Evolutionary conservation across 2,329 filamentous ascomycete species (phyloP).

Genomic region (Dactylonectria estremocensis): DNA sequence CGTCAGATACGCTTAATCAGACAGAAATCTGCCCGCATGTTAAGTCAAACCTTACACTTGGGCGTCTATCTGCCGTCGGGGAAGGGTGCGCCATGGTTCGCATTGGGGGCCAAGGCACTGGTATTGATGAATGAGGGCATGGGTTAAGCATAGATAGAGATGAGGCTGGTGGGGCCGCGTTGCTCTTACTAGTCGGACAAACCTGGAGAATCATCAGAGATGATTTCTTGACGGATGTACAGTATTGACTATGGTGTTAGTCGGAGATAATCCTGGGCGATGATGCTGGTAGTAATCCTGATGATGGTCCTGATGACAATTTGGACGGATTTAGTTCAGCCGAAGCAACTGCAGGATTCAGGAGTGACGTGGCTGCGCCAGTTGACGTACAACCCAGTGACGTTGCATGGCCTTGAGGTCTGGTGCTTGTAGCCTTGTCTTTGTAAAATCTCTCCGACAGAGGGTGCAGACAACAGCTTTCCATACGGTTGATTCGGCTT

Average conservation of each 20-base stretch:
- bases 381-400: background rate
- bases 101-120: conserved; percentile 4
- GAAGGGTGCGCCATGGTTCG: background rate
- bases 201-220: background rate
- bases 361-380: background rate
- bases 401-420: background rate
- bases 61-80: background rate
- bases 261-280: background rate
- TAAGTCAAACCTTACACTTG: background rate
- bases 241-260: background rate
- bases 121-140: background rate
- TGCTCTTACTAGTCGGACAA: background rate
- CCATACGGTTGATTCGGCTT: no score
- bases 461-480: background rate
- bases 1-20: background rate
- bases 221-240: background rate
- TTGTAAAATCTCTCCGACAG: background rate
- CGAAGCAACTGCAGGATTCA: background rate
- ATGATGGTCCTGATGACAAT: background rate
- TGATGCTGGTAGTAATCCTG: background rate
- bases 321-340: background rate
- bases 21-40: background rate
- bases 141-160: background rate
- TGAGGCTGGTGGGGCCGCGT: background rate
- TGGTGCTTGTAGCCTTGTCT: background rate